Conservation (phyloP, 169 alveolate genomes). For the Cryptosporidium muris region DNA sequence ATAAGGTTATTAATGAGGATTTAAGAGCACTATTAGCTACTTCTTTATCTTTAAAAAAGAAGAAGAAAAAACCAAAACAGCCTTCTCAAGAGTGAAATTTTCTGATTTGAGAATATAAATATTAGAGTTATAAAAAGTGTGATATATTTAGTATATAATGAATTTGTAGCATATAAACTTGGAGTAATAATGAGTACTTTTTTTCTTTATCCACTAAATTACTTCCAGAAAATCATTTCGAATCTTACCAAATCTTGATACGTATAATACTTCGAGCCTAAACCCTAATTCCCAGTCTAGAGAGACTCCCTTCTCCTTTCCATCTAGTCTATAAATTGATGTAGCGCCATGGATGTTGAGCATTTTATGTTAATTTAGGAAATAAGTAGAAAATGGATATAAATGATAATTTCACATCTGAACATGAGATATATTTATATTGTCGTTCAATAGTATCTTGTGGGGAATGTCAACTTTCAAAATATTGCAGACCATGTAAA, state of each 20-base stretch:
- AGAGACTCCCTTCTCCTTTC: too few relatives aligned
- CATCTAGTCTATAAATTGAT: not conserved
- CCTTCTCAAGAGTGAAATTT: not conserved
- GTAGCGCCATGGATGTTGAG: not conserved
- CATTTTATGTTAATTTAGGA: not conserved
- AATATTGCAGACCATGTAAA: slow-evolving; percentile 50
- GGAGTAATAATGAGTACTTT: too few relatives aligned
- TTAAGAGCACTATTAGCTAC: slow-evolving; percentile 17
- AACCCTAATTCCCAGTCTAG: too few relatives aligned
- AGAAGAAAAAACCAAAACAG: slow-evolving; percentile 28
- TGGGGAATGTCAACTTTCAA: slow-evolving; percentile 61
- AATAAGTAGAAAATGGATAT: not conserved
- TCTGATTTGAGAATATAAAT: not conserved
- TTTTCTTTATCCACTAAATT: too few relatives aligned
- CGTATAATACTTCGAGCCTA: too few relatives aligned
- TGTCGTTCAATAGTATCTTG: slow-evolving; percentile 30
- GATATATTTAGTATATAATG: too few relatives aligned
- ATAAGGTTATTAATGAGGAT: slow-evolving; percentile 18
- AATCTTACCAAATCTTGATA: too few relatives aligned
- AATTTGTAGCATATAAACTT: too few relatives aligned
- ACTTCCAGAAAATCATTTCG: too few relatives aligned
- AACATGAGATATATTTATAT: slow-evolving; percentile 1
- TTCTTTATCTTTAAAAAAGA: slow-evolving; percentile 27
- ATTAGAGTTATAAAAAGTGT: not conserved
- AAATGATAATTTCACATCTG: slow-evolving; percentile 5